A percentile compares a stretch with the other conserved stretches of the same genome.
Evolutionary conservation across 345 rosid genomes (phyloP).

Genomic region (Citrus glauca): DNA sequence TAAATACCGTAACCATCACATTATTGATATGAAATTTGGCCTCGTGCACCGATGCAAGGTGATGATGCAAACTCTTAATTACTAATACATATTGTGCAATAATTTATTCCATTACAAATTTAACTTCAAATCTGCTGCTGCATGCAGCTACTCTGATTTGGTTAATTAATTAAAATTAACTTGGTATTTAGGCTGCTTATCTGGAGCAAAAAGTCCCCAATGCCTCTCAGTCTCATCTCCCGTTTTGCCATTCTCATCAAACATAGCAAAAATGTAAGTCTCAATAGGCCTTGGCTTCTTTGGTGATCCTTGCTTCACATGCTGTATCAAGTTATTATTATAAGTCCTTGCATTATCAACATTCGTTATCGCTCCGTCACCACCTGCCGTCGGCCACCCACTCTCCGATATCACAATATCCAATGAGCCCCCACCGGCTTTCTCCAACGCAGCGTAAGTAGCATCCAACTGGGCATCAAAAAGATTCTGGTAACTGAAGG

Average conservation of each 20-base stretch:
- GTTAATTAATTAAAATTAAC: constrained; percentile 33
- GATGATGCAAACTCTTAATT: not conserved
- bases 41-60: not conserved
- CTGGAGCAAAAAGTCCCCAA: constrained; percentile 51
- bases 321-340: too few species aligned
- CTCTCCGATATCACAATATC: too few species aligned
- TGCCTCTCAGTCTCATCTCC: constrained; percentile 42
- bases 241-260: constrained; percentile 45
- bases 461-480: too few species aligned
- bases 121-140: not conserved
- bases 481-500: too few species aligned
- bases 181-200: constrained; percentile 43
- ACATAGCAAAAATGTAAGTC: constrained; percentile 64
- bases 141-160: not conserved
- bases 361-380: too few species aligned
- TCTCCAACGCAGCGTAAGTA: too few species aligned
- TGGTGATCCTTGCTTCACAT: too few species aligned
- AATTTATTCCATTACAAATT: not conserved
- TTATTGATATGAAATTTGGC: not conserved
- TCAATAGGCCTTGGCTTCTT: constrained; percentile 50
- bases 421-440: too few species aligned
- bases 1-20: not conserved
- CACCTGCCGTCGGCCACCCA: too few species aligned
- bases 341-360: too few species aligned
- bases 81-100: not conserved